Evolutionary conservation across 108 stramenopile species (phyloP).

Genomic region (Nitzschia palea): DNA sequence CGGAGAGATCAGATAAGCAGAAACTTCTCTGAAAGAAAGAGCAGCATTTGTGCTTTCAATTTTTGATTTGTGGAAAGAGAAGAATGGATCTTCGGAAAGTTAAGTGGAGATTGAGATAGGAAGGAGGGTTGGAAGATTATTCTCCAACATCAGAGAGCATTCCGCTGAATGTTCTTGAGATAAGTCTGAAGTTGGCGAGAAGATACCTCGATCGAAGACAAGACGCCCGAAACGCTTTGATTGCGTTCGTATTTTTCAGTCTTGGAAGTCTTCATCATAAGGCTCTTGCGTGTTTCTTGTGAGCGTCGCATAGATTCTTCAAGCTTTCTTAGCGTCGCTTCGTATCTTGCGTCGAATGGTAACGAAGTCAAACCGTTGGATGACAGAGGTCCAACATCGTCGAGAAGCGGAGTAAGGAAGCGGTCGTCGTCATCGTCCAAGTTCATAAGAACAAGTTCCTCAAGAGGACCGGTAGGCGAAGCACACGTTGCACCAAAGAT

Average conservation of each 20-base stretch:
- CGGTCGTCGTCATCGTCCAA: conserved; percentile 27
- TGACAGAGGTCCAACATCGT: conserved; percentile 4
- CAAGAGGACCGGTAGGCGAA: conserved; percentile 37
- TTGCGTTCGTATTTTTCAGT: conserved; percentile 40
- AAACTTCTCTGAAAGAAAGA: not conserved
- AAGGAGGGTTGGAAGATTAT: not conserved
- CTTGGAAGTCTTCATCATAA: conserved; percentile 44
- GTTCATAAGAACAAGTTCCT: conserved; percentile 32
- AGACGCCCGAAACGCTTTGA: conserved; percentile 35
- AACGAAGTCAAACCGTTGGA: conserved; percentile 5
- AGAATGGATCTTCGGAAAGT: conserved; percentile 5
- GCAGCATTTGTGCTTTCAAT: not conserved
- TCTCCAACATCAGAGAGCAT: not conserved
- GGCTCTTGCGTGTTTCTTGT: conserved; percentile 46
- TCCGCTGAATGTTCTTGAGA: conserved; percentile 26
- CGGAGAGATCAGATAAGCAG: not conserved
- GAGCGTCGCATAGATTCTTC: conserved; percentile 47
- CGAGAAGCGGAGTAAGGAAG: conserved; percentile 33
- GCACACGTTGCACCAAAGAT: conserved; percentile 38
- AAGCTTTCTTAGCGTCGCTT: conserved; percentile 39
- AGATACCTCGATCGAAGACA: conserved; percentile 48
- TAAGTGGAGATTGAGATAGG: not conserved
- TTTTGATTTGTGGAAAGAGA: not conserved
- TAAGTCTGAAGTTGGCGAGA: conserved; percentile 44
- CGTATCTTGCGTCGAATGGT: conserved; percentile 42